Percentiles rank a stretch among this genome's conserved stretches.
phyloP scores from a whole-genome alignment of 352 stramenopile genomes.

The Globisporangium apiculatum region DNA sequence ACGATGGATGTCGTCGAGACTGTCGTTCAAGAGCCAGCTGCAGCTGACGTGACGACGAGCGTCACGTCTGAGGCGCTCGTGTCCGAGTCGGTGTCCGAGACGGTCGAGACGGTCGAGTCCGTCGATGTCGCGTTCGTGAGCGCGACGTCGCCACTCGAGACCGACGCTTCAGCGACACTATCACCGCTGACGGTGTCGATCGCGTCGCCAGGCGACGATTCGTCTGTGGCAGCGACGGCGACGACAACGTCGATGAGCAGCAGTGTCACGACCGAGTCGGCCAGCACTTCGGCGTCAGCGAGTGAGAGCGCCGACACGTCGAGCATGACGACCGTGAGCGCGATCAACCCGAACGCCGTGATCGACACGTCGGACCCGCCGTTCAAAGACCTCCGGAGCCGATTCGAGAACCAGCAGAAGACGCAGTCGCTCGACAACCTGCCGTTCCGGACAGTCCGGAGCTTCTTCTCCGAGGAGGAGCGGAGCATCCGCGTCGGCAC shows the following conservation, averaged over 20 bases:
- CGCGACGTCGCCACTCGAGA: too few relatives aligned
- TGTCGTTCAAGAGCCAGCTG: too few relatives aligned
- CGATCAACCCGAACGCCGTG: slow-evolving; percentile 8
- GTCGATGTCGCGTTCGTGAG: too few relatives aligned
- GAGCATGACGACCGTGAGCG: slow-evolving; percentile 1
- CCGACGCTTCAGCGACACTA: too few relatives aligned
- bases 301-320: too few relatives aligned
- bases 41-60: too few relatives aligned
- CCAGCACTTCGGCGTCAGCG: too few relatives aligned
- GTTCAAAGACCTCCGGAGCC: slow-evolving; percentile 39
- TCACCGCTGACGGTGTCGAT: slow-evolving; percentile 4
- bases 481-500: slow-evolving; percentile 39
- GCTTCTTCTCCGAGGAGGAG: slow-evolving; percentile 38
- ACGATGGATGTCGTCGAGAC: too few relatives aligned
- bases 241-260: neutral
- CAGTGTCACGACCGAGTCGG: too few relatives aligned
- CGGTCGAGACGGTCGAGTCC: too few relatives aligned
- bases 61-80: too few relatives aligned
- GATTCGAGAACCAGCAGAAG: slow-evolving; percentile 55
- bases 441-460: slow-evolving; percentile 46
- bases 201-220: neutral
- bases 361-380: slow-evolving; percentile 22
- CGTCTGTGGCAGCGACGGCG: neutral
- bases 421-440: slow-evolving; percentile 40
- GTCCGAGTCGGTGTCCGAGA: too few relatives aligned